Percentiles rank a stretch among this genome's conserved stretches.
Conservation (phyloP, 371 early-diverging fungal genomes). For the Rhizomucor pusillus region DNA sequence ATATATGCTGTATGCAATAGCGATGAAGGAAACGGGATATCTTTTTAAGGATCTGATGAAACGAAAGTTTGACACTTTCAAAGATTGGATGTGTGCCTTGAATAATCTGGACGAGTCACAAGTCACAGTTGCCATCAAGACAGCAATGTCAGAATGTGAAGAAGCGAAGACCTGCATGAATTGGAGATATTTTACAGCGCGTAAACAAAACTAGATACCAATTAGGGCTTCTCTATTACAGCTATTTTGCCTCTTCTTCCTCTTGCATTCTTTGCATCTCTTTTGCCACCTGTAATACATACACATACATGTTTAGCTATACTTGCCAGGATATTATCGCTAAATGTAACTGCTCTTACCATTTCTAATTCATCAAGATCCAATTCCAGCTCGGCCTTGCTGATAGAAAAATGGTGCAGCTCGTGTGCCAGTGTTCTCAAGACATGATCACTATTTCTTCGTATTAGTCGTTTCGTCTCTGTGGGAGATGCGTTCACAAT, state of each 20-base stretch:
- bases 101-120: slow-evolving; percentile 3
- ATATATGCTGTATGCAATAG: slow-evolving; percentile 2
- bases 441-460: slow-evolving; percentile 63
- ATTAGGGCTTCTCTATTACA: slow-evolving; percentile 11
- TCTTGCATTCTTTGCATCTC: slow-evolving; percentile 9
- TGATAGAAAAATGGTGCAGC: slow-evolving; percentile 68
- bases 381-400: slow-evolving; percentile 72
- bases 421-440: slow-evolving; percentile 76
- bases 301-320: not conserved
- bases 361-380: slow-evolving; percentile 73
- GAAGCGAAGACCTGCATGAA: slow-evolving; percentile 17
- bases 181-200: slow-evolving; percentile 16
- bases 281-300: slow-evolving; percentile 5
- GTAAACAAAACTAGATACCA: slow-evolving; percentile 2
- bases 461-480: too few species aligned
- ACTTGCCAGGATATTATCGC: not conserved
- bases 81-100: slow-evolving; percentile 7
- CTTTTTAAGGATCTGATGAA: slow-evolving; percentile 18
- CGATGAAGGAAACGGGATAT: slow-evolving; percentile 18
- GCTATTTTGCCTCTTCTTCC: slow-evolving; percentile 5
- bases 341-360: slow-evolving; percentile 14
- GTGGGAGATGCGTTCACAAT: too few species aligned
- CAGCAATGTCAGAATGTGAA: slow-evolving; percentile 18
- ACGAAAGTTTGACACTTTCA: slow-evolving; percentile 13
- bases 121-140: slow-evolving; percentile 4